Percentiles rank a stretch among this genome's conserved stretches.
Conservation (phyloP, 495 filamentous ascomycete genomes). For the Annulohypoxylon nitens region DNA sequence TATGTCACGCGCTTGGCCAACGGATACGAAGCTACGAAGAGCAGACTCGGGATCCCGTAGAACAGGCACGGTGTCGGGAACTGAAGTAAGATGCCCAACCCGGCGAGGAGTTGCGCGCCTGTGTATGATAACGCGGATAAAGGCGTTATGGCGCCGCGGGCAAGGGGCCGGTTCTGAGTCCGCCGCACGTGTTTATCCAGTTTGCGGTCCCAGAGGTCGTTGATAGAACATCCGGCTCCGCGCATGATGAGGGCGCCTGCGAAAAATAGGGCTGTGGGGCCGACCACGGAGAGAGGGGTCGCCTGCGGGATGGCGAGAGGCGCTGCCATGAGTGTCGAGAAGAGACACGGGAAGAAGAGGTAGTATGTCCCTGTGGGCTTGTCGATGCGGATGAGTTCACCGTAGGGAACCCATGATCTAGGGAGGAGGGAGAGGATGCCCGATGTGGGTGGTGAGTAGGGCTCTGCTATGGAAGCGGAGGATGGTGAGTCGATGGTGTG, state of each 20-base stretch:
- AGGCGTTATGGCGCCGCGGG: conserved; percentile 83
- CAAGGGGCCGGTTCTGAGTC: conserved; percentile 89
- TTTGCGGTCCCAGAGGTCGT: conserved; percentile 96
- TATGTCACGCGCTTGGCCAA: conserved; percentile 93
- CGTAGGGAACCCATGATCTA: conserved; percentile 84
- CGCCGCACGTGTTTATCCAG: conserved; percentile 91
- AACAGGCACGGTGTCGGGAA: conserved; percentile 87
- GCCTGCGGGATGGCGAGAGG: conserved; percentile 72
- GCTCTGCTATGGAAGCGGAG: conserved; percentile 32
- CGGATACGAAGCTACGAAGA: conserved; percentile 87
- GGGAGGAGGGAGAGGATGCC: conserved; percentile 85
- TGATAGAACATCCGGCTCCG: conserved; percentile 97
- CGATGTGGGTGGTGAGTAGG: conserved; percentile 76
- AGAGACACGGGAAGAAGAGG: conserved; percentile 94
- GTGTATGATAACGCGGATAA: conserved; percentile 83
- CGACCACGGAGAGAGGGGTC: conserved; percentile 66
- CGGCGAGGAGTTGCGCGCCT: conserved; percentile 81
- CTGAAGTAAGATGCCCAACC: conserved; percentile 84
- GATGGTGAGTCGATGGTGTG: conserved; percentile 46
- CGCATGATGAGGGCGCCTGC: conserved; percentile 93
- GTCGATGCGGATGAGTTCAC: conserved; percentile 91
- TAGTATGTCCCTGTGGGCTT: conserved; percentile 97
- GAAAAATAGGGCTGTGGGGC: conserved; percentile 83
- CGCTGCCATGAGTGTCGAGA: conserved; percentile 82
- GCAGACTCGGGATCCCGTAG: conserved; percentile 87